Conservation (phyloP, 345 rosid genomes). For the Mercurialis annua region DNA sequence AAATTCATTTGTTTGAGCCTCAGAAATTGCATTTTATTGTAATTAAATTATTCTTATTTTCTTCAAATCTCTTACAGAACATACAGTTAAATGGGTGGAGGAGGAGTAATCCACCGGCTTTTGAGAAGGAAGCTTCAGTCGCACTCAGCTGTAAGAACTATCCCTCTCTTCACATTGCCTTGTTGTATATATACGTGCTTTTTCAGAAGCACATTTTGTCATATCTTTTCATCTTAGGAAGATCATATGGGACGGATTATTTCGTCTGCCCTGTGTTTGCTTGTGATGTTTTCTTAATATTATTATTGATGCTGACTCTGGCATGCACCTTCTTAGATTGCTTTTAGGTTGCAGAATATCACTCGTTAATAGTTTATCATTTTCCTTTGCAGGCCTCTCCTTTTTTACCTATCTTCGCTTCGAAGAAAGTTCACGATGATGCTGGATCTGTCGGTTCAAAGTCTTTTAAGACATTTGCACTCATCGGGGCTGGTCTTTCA, state of each 20-base stretch:
- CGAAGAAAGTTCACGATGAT: slow-evolving; percentile 64
- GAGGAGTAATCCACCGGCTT: slow-evolving; percentile 86
- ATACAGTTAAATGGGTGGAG: slow-evolving; percentile 73
- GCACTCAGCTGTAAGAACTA: slow-evolving; percentile 52
- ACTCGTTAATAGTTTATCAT: slow-evolving; percentile 16
- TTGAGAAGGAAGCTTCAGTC: slow-evolving; percentile 76
- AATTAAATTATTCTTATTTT: slow-evolving; percentile 16
- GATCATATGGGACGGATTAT: background rate
- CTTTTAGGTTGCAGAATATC: background rate
- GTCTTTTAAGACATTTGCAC: slow-evolving; percentile 56
- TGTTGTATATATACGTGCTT: background rate
- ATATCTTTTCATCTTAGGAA: background rate
- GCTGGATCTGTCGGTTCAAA: slow-evolving; percentile 53
- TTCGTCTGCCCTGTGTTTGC: background rate
- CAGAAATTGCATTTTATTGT: slow-evolving; percentile 11
- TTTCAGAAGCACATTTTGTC: background rate
- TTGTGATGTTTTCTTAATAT: background rate
- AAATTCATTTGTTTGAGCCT: too few relatives aligned
- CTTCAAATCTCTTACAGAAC: slow-evolving; percentile 35
- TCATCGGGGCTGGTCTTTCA: slow-evolving; percentile 84
- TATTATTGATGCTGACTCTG: background rate
- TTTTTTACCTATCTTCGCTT: slow-evolving; percentile 46
- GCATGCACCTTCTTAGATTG: background rate
- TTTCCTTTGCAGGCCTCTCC: slow-evolving; percentile 54
- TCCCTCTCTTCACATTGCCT: background rate